These are phyloP conservation scores for Candida anutae DNA, from an alignment of 1,139 yeast genomes.

Conservation along the genomic window DNA sequence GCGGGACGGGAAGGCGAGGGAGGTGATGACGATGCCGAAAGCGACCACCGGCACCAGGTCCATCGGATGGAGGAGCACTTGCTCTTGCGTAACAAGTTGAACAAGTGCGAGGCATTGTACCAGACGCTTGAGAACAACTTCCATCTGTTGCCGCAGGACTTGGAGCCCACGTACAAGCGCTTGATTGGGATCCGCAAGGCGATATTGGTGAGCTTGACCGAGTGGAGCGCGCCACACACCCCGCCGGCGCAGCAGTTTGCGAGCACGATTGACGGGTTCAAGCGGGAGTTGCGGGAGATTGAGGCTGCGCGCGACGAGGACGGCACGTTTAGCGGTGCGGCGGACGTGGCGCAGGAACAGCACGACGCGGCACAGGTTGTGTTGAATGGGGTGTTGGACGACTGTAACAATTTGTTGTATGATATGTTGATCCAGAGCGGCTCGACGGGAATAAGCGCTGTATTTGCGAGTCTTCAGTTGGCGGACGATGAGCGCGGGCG, in stretches of 20 bases:
- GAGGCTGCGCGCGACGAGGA: conserved; percentile 25
- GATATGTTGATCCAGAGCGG: conserved; percentile 62
- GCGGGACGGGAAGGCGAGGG: conserved; percentile 13
- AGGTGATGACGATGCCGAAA: conserved; percentile 8
- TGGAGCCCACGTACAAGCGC: conserved; percentile 43
- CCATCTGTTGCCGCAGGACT: conserved; percentile 48
- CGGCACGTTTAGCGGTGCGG: conserved; percentile 21
- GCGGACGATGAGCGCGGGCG: conserved; percentile 3
- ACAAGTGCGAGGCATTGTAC: conserved; percentile 50
- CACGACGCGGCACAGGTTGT: conserved; percentile 43
- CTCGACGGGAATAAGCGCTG: conserved; percentile 16
- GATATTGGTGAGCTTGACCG: conserved; percentile 28
- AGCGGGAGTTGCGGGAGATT: conserved; percentile 21
- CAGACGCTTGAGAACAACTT: conserved; percentile 44
- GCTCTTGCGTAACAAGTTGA: conserved; percentile 50
- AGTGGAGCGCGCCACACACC: conserved; percentile 3
- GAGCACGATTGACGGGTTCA: conserved; percentile 10
- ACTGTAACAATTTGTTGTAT: conserved; percentile 64
- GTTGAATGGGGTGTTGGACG: conserved; percentile 68
- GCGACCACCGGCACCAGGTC: conserved; percentile 6
- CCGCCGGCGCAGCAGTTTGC: conserved; percentile 1
- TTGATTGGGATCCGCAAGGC: conserved; percentile 31
- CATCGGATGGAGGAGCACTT: conserved; percentile 49
- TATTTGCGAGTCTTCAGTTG: conserved; percentile 15
- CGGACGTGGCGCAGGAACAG: conserved; percentile 14